Base-by-base conservation (phyloP, 169 alveolate genomes). In the Babesia gibsoni region DNA sequence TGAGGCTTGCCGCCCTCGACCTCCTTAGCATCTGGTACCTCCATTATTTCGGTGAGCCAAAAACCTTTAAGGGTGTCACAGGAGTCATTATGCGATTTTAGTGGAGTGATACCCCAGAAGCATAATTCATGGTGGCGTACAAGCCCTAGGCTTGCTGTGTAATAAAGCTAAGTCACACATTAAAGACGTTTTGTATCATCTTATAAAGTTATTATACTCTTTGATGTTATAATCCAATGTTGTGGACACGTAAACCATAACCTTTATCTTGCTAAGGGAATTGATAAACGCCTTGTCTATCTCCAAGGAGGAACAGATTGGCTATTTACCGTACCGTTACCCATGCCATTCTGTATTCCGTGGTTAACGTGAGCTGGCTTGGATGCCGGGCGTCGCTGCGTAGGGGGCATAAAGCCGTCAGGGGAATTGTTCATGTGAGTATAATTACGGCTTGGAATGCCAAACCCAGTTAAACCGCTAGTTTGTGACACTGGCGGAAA, bases 401-500 rank as follows among this genome's bases (percentile, higher is more conserved):
- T 12, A 10, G 36, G 59, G 22, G 27, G 4, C 23, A 20, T 20
- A 23, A 58, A 7, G 36, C 49, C 59, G 3, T 48, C 43, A 33
- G 59, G 43, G 36, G 25, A 56, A 0, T 32, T 36, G 48, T 43
- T 45, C 72, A 39, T 61, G 46, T 61, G 56, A 27, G 72, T 45
- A 61, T 45, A 4, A 46, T 20, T 42, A 61, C 30, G 42, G 72
- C 72, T 46, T 48, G 72, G 23, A 22, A 61, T 32, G 46, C 59
- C 33, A 45, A 61, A 61, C 48, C 72, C 72, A 45, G 72, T 61
- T 61, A 7, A 30, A 46, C 46, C 72, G 48, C 58, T 50, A 45
- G 49, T 43, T 18, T 10, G 27, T 7, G 53, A 20, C 29, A 45
- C 45, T 22, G 72, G 29, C 4, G 56, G 42, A 9, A 14, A 36